A percentile compares a stretch with the other conserved stretches of the same genome.
Conservation (phyloP, 805 yeast species). For the Pachysolen tannophilus region DNA sequence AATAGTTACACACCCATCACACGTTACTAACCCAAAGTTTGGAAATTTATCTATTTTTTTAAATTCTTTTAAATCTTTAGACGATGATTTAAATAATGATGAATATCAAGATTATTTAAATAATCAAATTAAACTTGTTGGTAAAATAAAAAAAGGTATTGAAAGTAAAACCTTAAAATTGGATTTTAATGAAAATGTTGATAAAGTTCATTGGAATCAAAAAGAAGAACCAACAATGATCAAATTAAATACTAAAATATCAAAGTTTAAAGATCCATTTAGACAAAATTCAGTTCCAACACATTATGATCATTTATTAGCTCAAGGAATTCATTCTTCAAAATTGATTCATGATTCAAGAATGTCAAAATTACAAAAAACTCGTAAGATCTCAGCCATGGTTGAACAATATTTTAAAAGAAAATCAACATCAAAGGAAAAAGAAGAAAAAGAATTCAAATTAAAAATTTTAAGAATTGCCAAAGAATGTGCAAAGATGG, state of each 20-base stretch:
- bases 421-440: conserved; percentile 81
- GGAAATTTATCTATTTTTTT: conserved; percentile 35
- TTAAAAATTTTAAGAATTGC: conserved; percentile 63
- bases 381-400: conserved; percentile 70
- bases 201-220: conserved; percentile 38
- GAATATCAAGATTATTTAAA: conserved; percentile 54
- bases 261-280: conserved; percentile 35
- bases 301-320: conserved; percentile 63
- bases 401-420: conserved; percentile 82
- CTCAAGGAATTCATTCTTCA: conserved; percentile 69
- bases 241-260: conserved; percentile 21
- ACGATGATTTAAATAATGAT: conserved; percentile 51
- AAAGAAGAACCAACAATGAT: conserved; percentile 29
- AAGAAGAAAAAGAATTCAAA: conserved; percentile 68
- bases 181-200: conserved; percentile 34
- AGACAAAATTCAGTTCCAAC: conserved; percentile 32
- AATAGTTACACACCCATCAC: conserved; percentile 53
- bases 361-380: conserved; percentile 54
- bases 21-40: conserved; percentile 38
- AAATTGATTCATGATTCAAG: conserved; percentile 61
- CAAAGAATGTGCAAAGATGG: conserved; percentile 74
- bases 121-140: conserved; percentile 40
- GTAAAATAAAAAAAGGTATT: conserved; percentile 39
- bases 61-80: conserved; percentile 47
- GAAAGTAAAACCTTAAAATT: conserved; percentile 33